Evolutionary conservation across 2,329 filamentous ascomycete species (phyloP), one percentile per base, ranked within the genome.

Genomic region (Arthrobotrys musiformis): DNA sequence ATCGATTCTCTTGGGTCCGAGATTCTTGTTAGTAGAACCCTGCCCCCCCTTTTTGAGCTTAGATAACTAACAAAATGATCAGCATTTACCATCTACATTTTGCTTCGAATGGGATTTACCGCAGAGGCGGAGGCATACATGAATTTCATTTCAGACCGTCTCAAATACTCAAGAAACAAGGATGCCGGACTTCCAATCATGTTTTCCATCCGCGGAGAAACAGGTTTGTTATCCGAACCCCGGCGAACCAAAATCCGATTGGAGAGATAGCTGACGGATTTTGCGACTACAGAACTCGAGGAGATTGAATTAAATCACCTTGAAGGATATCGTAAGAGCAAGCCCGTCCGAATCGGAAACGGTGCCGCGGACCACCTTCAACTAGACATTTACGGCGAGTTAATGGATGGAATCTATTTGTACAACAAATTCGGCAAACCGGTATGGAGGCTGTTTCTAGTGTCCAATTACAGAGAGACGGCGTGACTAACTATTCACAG

Each of bases 371-470:
- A 89, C 79, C 92, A 93, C 81, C 88, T 90, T 58, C 92, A 94
- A 81, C 89, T 93, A 79, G 91, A 93, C 80, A 93, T 93, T 24
- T 93, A 93, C 80, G 91, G 91, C 48, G 91, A 93, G 82, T 85
- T 93, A 2, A 90, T 93, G 87, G 91, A 93, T 81, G 89, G 86
- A 22, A 90, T 93, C 54, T 93, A 93, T 80, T 84, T 93, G 44
- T 92, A 91, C 82, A 93, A 93, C 83, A 93, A 93, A 82, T 92
- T 92, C 81, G 91, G 91, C 11, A 93, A 92, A 81, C 91, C 91
- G 0, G 87, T 91, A 64, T 13, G 74, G 22, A 33, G 19, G 2
- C 19, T 1, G 8, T 40, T 22, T n/a, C 26, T 8, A 15, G 44
- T 19, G 19, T 9, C 28, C 6, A 48, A 19, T 19, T 7, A 28